Evolutionary conservation across 306 rosid genomes (phyloP), one percentile per base, ranked within the genome.

Genomic region (Luffa acutangula): DNA sequence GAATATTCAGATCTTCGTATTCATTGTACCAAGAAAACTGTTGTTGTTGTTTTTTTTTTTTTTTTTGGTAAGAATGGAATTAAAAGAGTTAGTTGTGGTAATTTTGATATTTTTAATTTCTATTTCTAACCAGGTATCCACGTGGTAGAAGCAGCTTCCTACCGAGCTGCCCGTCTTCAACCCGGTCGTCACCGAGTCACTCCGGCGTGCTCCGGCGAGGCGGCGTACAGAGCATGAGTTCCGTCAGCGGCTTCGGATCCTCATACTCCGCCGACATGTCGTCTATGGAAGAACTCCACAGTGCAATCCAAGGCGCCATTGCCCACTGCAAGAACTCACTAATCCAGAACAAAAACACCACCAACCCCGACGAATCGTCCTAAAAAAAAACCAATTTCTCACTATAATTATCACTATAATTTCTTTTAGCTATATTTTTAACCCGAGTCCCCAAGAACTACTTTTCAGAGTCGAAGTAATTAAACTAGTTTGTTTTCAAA

Each of bases 141-240:
- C 63, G 92, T 34, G 78, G 78, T 41, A 89, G 84, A 78, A 87
- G 85, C 75, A 88, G 89, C 82, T 86, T 87, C 58, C 80, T 85
- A 21, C 87, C 99, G 0, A 95, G 98, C 79, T 91, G 97, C 18
- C 99, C 99, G 17, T 93, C 99, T 37, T 95, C 99, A 3, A 93
- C 88, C 80, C 81, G 96, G 82, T 87, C 97, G 1, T 95, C 99
- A 0, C 99, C 99, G 1, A 95, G 82, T 63, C 97, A 91, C 78
- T 95, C 97, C 1, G 96, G 97, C 6, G 92, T 87, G 6, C 90
- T 94, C 39, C 84, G 87, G 52, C 87, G 87, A 13, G 91, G 88
- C 11, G 25, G 76, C 34, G 78, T 39, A 4, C 41, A 45, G 0
- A 48, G 82, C 14, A 59, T 20, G 71, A 70, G 81, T 10, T 11